Base-by-base conservation (phyloP, 495 filamentous ascomycete species). In the Penicillium dipodomyicola region DNA sequence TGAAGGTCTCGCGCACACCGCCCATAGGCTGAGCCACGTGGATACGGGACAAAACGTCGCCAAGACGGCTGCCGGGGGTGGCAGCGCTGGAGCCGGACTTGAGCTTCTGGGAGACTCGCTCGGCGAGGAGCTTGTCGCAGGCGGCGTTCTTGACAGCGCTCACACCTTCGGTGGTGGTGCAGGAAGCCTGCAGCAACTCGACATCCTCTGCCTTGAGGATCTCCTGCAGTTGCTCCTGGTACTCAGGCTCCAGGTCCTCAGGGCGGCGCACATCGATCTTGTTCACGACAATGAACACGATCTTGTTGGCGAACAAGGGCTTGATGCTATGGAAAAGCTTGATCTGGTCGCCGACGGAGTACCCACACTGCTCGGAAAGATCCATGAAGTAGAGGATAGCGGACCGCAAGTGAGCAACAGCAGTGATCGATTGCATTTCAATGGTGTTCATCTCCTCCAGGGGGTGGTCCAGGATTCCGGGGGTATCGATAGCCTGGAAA, bases 371-470 rank as follows among this genome's bases (percentile, higher is more conserved):
- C 76, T 97, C 95, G 17, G 90, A 94, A 56, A 97, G 82, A 76
- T 97, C 94, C 85, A 98, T 96, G 74, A 98, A 98, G 74, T 97
- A 98, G 52, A 96, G 78, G 55, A 97, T 92, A 23, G 92, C 92
- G 29, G 90, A 92, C 48, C 94, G 85, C 56, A 98, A 77, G 80
- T 98, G 94, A 42, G 94, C 94, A 74, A 98, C 95, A 10, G 94
- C 94, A 12, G 93, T 97, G 59, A 98, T 97, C 15, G 87, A 92
- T 72, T 91, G 94, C 92, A 97, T 97, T 73, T 98, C 95, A 70
- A 98, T 98, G 10, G 94, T 97, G 76, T 97, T 98, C 94, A 98
- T 98, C 77, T 98, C 94, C 74, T 97, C 95, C 10, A 98, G 82
- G 14, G 94, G 95, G 70, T 98, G 95, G 67, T 98, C 94, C 54